Evolutionary conservation across 23 red algal species (phyloP), one percentile per base, ranked within the genome.

Genomic region (Cyanidiococcus yangmingshanensis): DNA sequence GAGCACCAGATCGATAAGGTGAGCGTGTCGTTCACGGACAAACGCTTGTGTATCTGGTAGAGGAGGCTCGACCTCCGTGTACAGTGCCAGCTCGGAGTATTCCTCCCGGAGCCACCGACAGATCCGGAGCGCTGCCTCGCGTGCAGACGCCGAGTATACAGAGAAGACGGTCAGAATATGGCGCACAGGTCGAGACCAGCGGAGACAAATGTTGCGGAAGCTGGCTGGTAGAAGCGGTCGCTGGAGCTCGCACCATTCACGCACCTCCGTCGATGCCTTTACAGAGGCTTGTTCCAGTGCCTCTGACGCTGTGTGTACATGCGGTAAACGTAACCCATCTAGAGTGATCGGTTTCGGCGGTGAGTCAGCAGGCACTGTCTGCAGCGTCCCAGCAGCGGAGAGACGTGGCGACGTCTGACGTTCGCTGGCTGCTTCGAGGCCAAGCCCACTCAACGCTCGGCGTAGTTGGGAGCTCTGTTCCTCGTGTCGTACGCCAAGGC

Each of bases 1-100:
- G 38, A 96, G 59, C 29, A 96, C 92, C 63, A 71, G 32, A 30
- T 71, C 63, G 63, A 71, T 71, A 7, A 30, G 63, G 7, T 7
- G 7, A 12, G 7, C 12, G 12, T 7, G 7, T 29, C 32, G 21
- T 25, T 71, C 63, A 3, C n/a, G 63, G 15, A 29, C 12, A 35
- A 71, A 71, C 12, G 3, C 12, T 7, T 7, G 12, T 7, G 63
- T 35, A 29, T 30, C n/a, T 30, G 32, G n/a, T 25, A 32, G 63
- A 12, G 63, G 7, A 7, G 3, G 63, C 32, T 71, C 63, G 7
- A 7, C 7, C 27, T 71, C 63, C 63, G 32, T 3, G 32, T 32
- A 71, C 12, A 71, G n/a, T 2, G 12, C 7, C 12, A 71, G 63
- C 27, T 71, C 63, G 7, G 21, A 7, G 27, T 71, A 35, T 29